Base-by-base conservation (phyloP, 1,284 basidiomycete genomes). In the Malassezia obtusa region DNA sequence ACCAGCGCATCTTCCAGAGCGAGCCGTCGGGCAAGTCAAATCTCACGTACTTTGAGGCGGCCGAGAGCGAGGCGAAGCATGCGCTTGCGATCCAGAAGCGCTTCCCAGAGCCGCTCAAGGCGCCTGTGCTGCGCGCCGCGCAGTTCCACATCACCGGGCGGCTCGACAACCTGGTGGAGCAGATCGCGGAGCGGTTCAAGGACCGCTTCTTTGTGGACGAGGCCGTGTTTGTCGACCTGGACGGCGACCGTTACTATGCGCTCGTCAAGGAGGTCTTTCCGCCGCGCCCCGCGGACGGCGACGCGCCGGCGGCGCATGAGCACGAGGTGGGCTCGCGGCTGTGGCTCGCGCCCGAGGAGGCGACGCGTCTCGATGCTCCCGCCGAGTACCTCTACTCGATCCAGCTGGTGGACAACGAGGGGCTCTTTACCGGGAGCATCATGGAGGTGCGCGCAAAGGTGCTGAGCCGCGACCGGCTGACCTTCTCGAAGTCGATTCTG, bases 401-500 rank as follows among this genome's bases (percentile, higher is more conserved):
- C 17, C 84, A 89, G 65, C 81, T 98, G 40, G 77, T 86, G 33
- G 66, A 70, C 49, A 65, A 69, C 45, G 71, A 75, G 45, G 72
- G 67, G 50, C 74, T 75, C 48, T 77, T 76, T 48, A 74, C 71
- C 44, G 83, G 79, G 73, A 84, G 82, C 64, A 77, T 85, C 49
- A 84, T 89, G 78, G 87, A 90, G 68, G 86, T 89, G 4, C 82
- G 82, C 57, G 85, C 84, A 58, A 78, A 80, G 52, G 80, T 81
- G 48, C 60, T 68, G 62, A 91, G 87, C 70, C 88, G 92, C 58
- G 92, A 98, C 74, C 86, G 91, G 52, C 80, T 91, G 31, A 84
- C 87, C 19, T 96, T 95, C 76, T 92, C 89, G 38, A 94, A 95
- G 74, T 89, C 90, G 14, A 92, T 96, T 64, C 80, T 98, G 26